Evolutionary conservation across 1,139 yeast species (phyloP).

Genomic region (Kurtzmaniella quercitrusa): DNA sequence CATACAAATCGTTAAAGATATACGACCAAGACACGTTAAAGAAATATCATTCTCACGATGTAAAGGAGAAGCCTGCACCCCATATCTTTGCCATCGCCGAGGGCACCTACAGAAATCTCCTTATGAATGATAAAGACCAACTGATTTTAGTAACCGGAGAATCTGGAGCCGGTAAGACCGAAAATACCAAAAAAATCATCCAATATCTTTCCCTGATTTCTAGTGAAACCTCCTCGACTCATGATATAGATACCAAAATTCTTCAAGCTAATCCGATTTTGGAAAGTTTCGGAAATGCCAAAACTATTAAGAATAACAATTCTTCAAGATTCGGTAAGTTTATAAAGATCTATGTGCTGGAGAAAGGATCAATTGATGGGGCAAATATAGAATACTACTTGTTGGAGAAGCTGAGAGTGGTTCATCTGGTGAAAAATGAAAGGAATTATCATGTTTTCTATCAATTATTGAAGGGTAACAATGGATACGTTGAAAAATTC

Average conservation of each 20-base stretch:
- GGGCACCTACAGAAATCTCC: conserved; percentile 74
- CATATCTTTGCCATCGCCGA: conserved; percentile 93
- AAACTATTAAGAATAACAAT: conserved; percentile 89
- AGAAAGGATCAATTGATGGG: conserved; percentile 66
- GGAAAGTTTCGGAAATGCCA: conserved; percentile 97
- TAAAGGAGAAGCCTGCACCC: conserved; percentile 51
- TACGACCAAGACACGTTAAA: conserved; percentile 60
- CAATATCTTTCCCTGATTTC: conserved; percentile 86
- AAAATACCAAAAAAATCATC: conserved; percentile 92
- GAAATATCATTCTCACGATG: conserved; percentile 46
- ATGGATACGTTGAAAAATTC: conserved; percentile 42
- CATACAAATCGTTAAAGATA: conserved; percentile 75
- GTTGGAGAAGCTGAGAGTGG: conserved; percentile 89
- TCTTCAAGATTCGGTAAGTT: conserved; percentile 97
- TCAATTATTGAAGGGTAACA: conserved; percentile 59
- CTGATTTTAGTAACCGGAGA: conserved; percentile 96
- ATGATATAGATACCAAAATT: conserved; percentile 72
- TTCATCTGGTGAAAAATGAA: conserved; percentile 70
- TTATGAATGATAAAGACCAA: conserved; percentile 72
- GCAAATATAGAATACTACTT: conserved; percentile 95
- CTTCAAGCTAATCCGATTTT: conserved; percentile 92
- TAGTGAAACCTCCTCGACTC: conserved; percentile 11
- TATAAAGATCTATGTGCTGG: conserved; percentile 76
- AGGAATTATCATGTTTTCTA: conserved; percentile 92
- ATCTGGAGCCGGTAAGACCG: conserved; percentile 98